Conservation (phyloP, 2,329 filamentous ascomycete species). For the Venturia carpophila region DNA sequence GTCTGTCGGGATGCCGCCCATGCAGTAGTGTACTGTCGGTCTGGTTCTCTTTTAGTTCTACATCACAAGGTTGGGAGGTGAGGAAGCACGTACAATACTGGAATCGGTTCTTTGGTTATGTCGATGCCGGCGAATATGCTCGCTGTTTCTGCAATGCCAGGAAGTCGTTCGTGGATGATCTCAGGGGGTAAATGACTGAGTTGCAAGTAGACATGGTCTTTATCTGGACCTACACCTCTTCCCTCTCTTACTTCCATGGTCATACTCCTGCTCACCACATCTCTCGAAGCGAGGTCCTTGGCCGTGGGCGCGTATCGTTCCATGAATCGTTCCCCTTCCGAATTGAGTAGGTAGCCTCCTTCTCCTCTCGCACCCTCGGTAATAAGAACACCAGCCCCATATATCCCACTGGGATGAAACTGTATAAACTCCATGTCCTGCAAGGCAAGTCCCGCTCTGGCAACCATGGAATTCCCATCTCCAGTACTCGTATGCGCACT, state of each 20-base stretch:
- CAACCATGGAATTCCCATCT: conserved; percentile 44
- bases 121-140: conserved; percentile 44
- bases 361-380: conserved; percentile 45
- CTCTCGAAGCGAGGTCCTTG: conserved; percentile 42
- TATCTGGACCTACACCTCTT: conserved; percentile 38
- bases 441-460: conserved; percentile 41
- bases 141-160: conserved; percentile 45
- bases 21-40: conserved; percentile 46
- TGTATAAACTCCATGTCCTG: conserved; percentile 47
- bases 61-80: conserved; percentile 4
- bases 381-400: conserved; percentile 43
- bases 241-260: conserved; percentile 43
- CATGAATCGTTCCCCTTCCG: conserved; percentile 44
- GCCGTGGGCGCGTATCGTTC: conserved; percentile 45
- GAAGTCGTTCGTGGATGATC: conserved; percentile 40
- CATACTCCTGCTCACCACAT: conserved; percentile 43
- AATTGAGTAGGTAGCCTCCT: conserved; percentile 44
- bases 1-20: conserved; percentile 45
- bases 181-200: conserved; percentile 41
- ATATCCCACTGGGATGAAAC: conserved; percentile 45
- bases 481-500: conserved; percentile 44
- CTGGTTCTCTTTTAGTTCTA: conserved; percentile 20
- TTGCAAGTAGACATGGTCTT: conserved; percentile 43
- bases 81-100: conserved; percentile 31
- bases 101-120: conserved; percentile 43